These are phyloP conservation scores for Cutaneotrichosporon sp. DNA, from an alignment of 1,284 basidiomycete species.

Conservation along the genomic window DNA sequence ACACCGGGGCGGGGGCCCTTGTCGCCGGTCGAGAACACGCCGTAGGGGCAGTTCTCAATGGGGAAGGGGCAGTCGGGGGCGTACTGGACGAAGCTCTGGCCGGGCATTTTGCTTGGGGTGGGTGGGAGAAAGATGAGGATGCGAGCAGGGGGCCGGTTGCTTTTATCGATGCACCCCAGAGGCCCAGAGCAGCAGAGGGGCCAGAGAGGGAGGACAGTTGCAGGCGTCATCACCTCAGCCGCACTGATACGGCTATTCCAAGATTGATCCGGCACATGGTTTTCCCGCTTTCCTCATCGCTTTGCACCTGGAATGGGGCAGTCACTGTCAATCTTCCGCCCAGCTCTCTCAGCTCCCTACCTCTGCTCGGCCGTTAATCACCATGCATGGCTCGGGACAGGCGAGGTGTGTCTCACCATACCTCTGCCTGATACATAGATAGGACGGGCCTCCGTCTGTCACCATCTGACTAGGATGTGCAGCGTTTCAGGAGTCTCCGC, in stretches of 20 bases:
- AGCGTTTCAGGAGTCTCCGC: too few species aligned
- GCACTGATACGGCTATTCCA: background rate
- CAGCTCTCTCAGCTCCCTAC: too few species aligned
- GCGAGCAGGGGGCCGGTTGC: background rate
- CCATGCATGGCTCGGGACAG: too few species aligned
- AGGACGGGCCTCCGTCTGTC: too few species aligned
- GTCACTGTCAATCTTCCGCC: too few species aligned
- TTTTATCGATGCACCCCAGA: background rate
- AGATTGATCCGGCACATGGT: background rate
- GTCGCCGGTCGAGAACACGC: constrained; percentile 21
- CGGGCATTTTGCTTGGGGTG: constrained; percentile 2
- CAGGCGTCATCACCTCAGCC: background rate
- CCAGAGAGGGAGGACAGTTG: too few species aligned
- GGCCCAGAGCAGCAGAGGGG: too few species aligned
- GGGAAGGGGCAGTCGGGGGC: constrained; percentile 23
- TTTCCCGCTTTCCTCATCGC: background rate
- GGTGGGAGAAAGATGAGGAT: background rate
- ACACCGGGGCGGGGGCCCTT: constrained; percentile 20
- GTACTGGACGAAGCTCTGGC: constrained; percentile 18
- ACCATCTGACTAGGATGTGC: too few species aligned
- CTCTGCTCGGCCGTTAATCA: too few species aligned
- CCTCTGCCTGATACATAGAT: too few species aligned
- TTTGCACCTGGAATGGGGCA: too few species aligned
- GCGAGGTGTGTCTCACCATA: too few species aligned
- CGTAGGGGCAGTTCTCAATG: constrained; percentile 26